A percentile compares a stretch with the other conserved stretches of the same genome.
Evolutionary conservation across 2,329 filamentous ascomycete genomes (phyloP).

Genomic region (Zasmidium angulare): DNA sequence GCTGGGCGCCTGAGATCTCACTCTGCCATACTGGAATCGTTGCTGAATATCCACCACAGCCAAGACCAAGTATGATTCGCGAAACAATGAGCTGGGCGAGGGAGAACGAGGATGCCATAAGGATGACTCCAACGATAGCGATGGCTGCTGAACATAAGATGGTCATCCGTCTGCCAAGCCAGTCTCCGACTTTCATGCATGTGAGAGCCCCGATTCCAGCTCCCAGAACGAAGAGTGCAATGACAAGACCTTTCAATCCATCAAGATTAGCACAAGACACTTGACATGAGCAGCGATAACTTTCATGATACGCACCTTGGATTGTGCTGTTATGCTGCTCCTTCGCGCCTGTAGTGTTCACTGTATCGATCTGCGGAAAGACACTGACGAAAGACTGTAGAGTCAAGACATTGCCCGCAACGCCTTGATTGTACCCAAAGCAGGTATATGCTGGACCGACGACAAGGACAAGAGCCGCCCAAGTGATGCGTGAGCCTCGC

Average conservation of each 20-base stretch:
- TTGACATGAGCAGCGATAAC: too few species aligned
- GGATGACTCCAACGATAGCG: constrained; percentile 49
- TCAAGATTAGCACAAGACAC: neutral
- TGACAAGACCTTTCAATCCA: neutral
- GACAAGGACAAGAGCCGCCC: constrained; percentile 1
- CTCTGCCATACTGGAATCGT: constrained; percentile 46
- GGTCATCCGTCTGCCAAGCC: constrained; percentile 47
- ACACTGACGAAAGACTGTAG: constrained; percentile 42
- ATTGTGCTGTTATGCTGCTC: neutral
- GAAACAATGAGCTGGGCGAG: constrained; percentile 50
- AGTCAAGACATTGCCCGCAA: constrained; percentile 46
- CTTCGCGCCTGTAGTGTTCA: constrained; percentile 1
- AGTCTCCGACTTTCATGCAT: constrained; percentile 50
- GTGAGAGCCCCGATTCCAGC: constrained; percentile 48
- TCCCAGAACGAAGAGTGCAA: constrained; percentile 51
- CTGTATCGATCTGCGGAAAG: constrained; percentile 42
- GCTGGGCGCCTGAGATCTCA: constrained; percentile 33
- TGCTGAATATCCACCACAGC: constrained; percentile 37
- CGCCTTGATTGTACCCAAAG: constrained; percentile 28
- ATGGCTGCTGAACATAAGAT: constrained; percentile 49
- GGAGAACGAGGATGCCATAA: constrained; percentile 30
- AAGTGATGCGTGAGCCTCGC: neutral
- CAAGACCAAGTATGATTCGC: constrained; percentile 47
- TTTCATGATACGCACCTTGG: neutral
- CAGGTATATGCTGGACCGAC: constrained; percentile 1